phyloP scores from a whole-genome alignment of 1,284 basidiomycete genomes.

The Golubevia pallescens region DNA sequence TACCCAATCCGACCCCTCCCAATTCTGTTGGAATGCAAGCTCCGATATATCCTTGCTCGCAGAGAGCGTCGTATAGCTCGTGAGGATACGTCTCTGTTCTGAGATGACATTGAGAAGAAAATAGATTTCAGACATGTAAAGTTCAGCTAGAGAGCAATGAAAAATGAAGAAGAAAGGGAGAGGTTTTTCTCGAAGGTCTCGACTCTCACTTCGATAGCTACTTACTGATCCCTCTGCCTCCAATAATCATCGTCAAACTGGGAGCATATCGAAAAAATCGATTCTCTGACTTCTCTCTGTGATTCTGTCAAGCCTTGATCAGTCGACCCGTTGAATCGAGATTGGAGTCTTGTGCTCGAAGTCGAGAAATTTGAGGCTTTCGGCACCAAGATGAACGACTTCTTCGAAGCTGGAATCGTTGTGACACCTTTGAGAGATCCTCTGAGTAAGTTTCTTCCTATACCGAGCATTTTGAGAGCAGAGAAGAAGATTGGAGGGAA shows the following conservation, averaged over 20 bases:
- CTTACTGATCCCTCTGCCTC: conserved; percentile 23
- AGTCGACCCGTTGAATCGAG: conserved; percentile 16
- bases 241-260: conserved; percentile 37
- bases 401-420: too few relatives aligned
- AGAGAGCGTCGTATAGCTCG: conserved; percentile 38
- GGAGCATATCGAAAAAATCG: conserved; percentile 21
- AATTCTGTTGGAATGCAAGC: conserved; percentile 34
- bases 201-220: too few relatives aligned
- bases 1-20: conserved; percentile 63
- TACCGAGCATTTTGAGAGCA: too few relatives aligned
- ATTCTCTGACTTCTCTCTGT: conserved; percentile 30
- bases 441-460: too few relatives aligned
- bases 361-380: too few relatives aligned
- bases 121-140: too few relatives aligned
- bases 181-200: background rate
- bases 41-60: conserved; percentile 27
- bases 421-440: too few relatives aligned
- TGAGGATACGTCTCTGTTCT: conserved; percentile 28
- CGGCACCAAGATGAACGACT: too few relatives aligned
- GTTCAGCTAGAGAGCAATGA: background rate
- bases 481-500: too few relatives aligned
- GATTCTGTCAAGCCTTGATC: conserved; percentile 33
- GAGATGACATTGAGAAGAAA: too few relatives aligned
- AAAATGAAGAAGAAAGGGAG: background rate
- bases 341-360: too few relatives aligned